These are phyloP conservation scores for Rhodosporidiobolus sp. DNA, from an alignment of 768 basidiomycete genomes.

Conservation along the genomic window DNA sequence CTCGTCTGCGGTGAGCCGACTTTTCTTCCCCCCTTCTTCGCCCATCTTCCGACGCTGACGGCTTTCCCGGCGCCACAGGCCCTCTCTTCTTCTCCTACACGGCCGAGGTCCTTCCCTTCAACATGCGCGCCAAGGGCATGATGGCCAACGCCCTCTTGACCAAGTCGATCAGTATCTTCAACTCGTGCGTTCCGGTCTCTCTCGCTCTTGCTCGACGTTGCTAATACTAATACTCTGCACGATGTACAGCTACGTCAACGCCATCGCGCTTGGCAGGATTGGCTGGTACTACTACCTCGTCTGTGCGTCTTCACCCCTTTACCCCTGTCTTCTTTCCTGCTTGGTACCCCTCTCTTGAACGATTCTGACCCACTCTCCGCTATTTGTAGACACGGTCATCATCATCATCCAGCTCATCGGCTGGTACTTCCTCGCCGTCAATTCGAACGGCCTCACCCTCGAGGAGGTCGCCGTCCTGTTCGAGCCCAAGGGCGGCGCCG, in stretches of 20 bases:
- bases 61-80: conserved; percentile 5
- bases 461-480: conserved; percentile 47
- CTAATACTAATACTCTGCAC: no score
- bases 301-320: not conserved
- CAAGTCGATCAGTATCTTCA: conserved; percentile 21
- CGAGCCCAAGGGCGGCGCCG: conserved; percentile 40
- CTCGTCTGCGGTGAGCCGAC: conserved; percentile 23
- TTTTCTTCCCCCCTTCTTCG: conserved; percentile 13
- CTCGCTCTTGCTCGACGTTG: no score
- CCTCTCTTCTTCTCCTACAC: conserved; percentile 20
- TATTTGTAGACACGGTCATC: conserved; percentile 16
- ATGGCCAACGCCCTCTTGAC: conserved; percentile 20
- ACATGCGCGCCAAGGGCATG: conserved; percentile 31
- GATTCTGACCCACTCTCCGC: no score
- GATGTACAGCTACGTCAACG: conserved; percentile 31
- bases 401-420: conserved; percentile 33
- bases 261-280: conserved; percentile 43
- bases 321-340: no score
- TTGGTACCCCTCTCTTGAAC: no score
- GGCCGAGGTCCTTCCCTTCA: conserved; percentile 32
- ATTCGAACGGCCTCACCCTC: conserved; percentile 47
- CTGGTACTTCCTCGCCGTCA: conserved; percentile 40
- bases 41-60: conserved; percentile 12
- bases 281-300: conserved; percentile 46
- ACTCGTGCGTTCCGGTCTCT: conserved; percentile 28